Percentiles rank a stretch among this genome's conserved stretches.
These are phyloP conservation scores for Ogataea sp. DNA, from an alignment of 805 yeast genomes.

Conservation along the genomic window DNA sequence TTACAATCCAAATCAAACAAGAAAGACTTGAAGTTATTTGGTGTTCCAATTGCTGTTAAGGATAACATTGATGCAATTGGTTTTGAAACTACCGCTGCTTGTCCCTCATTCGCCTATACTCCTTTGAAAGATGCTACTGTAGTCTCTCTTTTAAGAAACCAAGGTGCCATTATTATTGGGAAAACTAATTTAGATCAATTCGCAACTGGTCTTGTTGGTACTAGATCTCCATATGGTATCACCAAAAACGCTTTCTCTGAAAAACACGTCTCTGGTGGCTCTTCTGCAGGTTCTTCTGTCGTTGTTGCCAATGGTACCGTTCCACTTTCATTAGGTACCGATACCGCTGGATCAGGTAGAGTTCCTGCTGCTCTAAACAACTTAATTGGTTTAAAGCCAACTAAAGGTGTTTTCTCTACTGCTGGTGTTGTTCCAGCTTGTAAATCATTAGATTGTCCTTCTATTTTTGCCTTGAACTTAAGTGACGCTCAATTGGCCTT, in stretches of 20 bases:
- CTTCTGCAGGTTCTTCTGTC: conserved; percentile 92
- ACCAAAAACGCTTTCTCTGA: conserved; percentile 73
- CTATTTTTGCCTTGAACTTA: conserved; percentile 71
- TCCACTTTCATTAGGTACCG: conserved; percentile 88
- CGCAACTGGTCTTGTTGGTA: conserved; percentile 96
- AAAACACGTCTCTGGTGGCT: conserved; percentile 87
- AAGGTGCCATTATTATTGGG: conserved; percentile 91
- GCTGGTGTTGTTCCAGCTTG: conserved; percentile 97
- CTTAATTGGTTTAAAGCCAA: conserved; percentile 86
- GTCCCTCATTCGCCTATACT: conserved; percentile 70
- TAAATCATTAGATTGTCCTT: conserved; percentile 87
- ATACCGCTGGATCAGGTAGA: conserved; percentile 97
- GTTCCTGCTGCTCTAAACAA: conserved; percentile 96
- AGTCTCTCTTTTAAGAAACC: conserved; percentile 64
- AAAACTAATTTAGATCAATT: conserved; percentile 95
- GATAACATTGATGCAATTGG: conserved; percentile 89
- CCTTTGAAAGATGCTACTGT: conserved; percentile 72
- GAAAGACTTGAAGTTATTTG: conserved; percentile 60
- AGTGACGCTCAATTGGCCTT: conserved; percentile 79
- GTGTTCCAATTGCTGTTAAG: conserved; percentile 92
- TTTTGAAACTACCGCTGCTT: conserved; percentile 87
- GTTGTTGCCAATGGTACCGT: conserved; percentile 87
- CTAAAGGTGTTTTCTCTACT: conserved; percentile 81
- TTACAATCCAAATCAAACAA: conserved; percentile 56
- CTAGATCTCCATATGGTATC: conserved; percentile 90